Evolutionary conservation across 371 early-diverging fungal species (phyloP).

Genomic region (Coemansia sp.): DNA sequence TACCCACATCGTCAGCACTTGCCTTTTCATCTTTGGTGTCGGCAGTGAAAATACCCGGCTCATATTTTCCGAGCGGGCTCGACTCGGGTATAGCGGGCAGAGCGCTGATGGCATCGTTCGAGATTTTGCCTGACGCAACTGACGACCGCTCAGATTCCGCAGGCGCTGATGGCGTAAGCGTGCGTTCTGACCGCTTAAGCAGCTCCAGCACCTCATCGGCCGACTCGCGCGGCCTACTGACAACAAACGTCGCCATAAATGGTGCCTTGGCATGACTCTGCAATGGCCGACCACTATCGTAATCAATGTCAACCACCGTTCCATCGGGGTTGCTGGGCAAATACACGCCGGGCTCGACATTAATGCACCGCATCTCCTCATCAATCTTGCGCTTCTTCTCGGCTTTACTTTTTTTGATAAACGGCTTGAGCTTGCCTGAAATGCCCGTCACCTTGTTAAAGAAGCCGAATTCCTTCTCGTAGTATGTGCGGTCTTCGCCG

Average conservation of each 20-base stretch:
- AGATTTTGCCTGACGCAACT: background rate
- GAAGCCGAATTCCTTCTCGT: slow-evolving; percentile 93
- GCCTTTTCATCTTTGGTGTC: background rate
- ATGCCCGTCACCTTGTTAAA: slow-evolving; percentile 95
- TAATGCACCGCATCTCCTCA: slow-evolving; percentile 92
- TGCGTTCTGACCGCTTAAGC: slow-evolving; percentile 38
- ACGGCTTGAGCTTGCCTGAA: slow-evolving; percentile 95
- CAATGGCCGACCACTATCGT: slow-evolving; percentile 91
- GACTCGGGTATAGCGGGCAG: background rate
- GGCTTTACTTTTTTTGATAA: slow-evolving; percentile 85
- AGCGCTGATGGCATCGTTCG: background rate
- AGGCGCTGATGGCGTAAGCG: slow-evolving; percentile 28
- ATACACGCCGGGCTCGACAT: slow-evolving; percentile 96
- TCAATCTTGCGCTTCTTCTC: slow-evolving; percentile 98
- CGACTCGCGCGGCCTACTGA: slow-evolving; percentile 61
- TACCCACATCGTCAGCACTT: background rate
- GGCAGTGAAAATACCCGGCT: background rate
- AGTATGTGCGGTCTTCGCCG: slow-evolving; percentile 83
- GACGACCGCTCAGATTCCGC: background rate
- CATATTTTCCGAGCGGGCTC: background rate
- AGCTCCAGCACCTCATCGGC: slow-evolving; percentile 59
- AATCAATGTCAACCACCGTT: slow-evolving; percentile 92
- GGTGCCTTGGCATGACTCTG: slow-evolving; percentile 99
- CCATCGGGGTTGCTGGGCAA: slow-evolving; percentile 98
- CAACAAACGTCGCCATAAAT: slow-evolving; percentile 98